Evolutionary conservation across 805 yeast species (phyloP).

Genomic region (Candida saitoana): DNA sequence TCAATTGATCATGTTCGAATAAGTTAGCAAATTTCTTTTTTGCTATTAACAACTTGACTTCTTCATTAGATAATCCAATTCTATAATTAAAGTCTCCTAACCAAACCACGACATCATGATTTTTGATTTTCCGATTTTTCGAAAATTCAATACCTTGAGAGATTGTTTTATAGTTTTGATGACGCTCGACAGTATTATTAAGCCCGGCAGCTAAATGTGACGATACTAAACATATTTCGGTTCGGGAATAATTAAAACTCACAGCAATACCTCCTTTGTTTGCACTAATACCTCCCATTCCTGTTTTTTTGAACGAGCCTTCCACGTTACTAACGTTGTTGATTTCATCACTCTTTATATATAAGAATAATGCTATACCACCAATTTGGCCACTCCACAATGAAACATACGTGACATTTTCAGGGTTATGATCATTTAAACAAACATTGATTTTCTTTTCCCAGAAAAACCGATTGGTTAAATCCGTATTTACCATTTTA

Average conservation of each 20-base stretch:
- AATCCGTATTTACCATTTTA: conserved; percentile 76
- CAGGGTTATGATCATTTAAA: conserved; percentile 35
- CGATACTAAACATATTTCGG: conserved; percentile 72
- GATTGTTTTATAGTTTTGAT: conserved; percentile 78
- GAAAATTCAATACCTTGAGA: conserved; percentile 64
- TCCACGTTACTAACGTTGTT: conserved; percentile 57
- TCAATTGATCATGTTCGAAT: conserved; percentile 73
- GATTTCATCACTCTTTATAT: conserved; percentile 51
- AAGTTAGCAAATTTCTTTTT: conserved; percentile 45
- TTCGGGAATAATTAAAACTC: conserved; percentile 59
- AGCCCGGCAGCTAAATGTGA: conserved; percentile 95
- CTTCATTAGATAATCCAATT: conserved; percentile 65
- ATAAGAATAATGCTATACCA: conserved; percentile 72
- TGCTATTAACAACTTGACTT: conserved; percentile 56
- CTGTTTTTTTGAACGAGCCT: conserved; percentile 81
- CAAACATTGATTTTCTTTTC: conserved; percentile 53
- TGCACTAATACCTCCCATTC: conserved; percentile 85
- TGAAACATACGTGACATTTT: conserved; percentile 46
- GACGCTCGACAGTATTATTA: conserved; percentile 75
- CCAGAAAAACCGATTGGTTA: conserved; percentile 57
- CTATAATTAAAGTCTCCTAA: conserved; percentile 92
- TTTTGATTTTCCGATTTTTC: conserved; percentile 45
- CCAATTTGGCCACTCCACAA: conserved; percentile 81
- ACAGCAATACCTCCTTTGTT: conserved; percentile 79
- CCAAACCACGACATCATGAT: conserved; percentile 90